Evolutionary conservation across 2,329 filamentous ascomycete species (phyloP).

Genomic region (Xylaria multiplex): DNA sequence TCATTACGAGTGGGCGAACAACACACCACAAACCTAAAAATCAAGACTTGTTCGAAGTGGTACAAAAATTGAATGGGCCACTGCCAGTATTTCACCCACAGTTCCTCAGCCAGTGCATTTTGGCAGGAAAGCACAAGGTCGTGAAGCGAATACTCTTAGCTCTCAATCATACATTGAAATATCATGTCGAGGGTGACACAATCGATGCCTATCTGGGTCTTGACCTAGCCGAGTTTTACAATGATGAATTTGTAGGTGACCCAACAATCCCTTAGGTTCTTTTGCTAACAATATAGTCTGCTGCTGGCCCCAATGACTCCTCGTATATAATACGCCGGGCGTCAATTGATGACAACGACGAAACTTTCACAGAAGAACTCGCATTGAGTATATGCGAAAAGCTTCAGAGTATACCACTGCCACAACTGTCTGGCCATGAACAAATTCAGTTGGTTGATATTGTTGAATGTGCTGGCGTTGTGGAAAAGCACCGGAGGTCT

Average conservation of each 20-base stretch:
- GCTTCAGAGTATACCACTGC: constrained; percentile 77
- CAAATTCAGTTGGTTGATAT: constrained; percentile 88
- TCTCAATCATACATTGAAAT: constrained; percentile 81
- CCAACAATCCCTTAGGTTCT: not conserved
- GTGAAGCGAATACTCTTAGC: constrained; percentile 78
- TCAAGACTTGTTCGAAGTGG: constrained; percentile 81
- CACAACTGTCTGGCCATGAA: constrained; percentile 83
- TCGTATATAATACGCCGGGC: constrained; percentile 53
- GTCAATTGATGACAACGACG: constrained; percentile 63
- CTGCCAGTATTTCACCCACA: constrained; percentile 93
- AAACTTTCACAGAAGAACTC: constrained; percentile 75
- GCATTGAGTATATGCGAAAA: constrained; percentile 78
- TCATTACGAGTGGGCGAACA: constrained; percentile 64
- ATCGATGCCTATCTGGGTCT: constrained; percentile 82
- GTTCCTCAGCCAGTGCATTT: constrained; percentile 85
- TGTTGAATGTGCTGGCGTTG: constrained; percentile 82
- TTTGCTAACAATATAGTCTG: constrained; percentile 38
- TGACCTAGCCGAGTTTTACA: constrained; percentile 68
- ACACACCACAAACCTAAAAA: constrained; percentile 60
- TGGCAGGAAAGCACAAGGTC: constrained; percentile 77
- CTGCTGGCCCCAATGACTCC: constrained; percentile 44
- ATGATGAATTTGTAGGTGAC: constrained; percentile 48
- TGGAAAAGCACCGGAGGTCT: constrained; percentile 86
- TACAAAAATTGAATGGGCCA: constrained; percentile 85
- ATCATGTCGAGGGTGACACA: constrained; percentile 80